Percentiles rank a stretch among this genome's conserved stretches.
Conservation (phyloP, 306 rosid genomes). For the Ormosia emarginata region DNA sequence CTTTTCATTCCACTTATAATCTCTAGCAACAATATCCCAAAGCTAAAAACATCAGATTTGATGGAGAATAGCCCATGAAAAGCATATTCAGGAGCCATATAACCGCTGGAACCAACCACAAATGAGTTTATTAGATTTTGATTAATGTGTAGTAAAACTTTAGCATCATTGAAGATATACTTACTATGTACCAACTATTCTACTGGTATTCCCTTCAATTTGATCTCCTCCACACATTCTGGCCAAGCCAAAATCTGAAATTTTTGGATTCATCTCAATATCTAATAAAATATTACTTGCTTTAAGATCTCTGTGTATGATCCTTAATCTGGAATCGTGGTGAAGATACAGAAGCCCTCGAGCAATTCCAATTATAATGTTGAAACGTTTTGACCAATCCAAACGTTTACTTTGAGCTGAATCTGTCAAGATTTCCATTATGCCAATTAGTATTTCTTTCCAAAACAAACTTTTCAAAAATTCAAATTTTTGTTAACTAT, state of each 20-base stretch:
- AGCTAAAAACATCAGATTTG: neutral
- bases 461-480: too few species aligned
- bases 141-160: neutral
- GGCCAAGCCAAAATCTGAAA: constrained; percentile 24
- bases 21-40: neutral
- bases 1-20: neutral
- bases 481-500: too few species aligned
- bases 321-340: constrained; percentile 21
- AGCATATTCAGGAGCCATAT: neutral
- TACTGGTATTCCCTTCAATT: neutral
- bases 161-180: neutral
- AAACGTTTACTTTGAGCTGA: neutral
- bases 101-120: neutral
- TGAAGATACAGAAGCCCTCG: constrained; percentile 13
- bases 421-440: neutral
- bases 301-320: constrained; percentile 11
- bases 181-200: constrained; percentile 16
- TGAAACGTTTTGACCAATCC: neutral
- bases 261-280: neutral
- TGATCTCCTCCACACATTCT: constrained; percentile 15
- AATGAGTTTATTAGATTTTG: neutral
- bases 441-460: too few species aligned
- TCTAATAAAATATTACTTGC: constrained; percentile 18
- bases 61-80: neutral
- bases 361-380: constrained; percentile 4